phyloP scores from a whole-genome alignment of 2,329 filamentous ascomycete species.

The Herpomyces periplanetae region DNA sequence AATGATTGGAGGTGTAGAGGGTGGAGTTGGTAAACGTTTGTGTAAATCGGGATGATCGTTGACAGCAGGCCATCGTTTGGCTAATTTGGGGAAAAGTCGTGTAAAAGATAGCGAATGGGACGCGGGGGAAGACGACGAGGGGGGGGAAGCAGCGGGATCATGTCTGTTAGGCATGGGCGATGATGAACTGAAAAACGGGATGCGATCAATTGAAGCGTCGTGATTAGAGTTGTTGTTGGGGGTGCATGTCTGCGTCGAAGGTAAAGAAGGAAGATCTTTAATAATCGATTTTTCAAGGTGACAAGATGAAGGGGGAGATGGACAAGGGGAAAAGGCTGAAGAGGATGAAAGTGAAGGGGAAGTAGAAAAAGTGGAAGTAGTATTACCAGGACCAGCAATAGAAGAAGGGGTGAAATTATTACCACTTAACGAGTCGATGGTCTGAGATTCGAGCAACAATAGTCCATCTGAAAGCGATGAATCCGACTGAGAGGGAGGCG shows the following conservation, averaged over 20 bases:
- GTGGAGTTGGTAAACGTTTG: too few relatives aligned
- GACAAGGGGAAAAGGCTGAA: conserved; percentile 13
- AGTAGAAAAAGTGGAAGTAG: conserved; percentile 6
- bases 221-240: conserved; percentile 12
- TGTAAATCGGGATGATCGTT: too few relatives aligned
- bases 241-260: conserved; percentile 32
- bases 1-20: too few relatives aligned
- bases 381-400: too few relatives aligned
- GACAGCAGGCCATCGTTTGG: too few relatives aligned
- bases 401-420: too few relatives aligned
- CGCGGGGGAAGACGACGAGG: conserved; percentile 6
- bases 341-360: conserved; percentile 7
- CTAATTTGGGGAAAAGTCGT: too few relatives aligned
- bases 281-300: not conserved
- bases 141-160: conserved; percentile 4
- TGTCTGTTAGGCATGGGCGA: conserved; percentile 35
- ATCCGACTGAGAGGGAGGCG: conserved; percentile 5
- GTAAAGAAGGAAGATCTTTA: conserved; percentile 14
- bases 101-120: too few relatives aligned
- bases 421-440: conserved; percentile 1
- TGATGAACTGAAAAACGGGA: conserved; percentile 25
- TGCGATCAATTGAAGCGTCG: conserved; percentile 6
- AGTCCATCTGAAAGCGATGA: not conserved
- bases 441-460: not conserved
- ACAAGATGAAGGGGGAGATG: conserved; percentile 25